phyloP scores from a whole-genome alignment of 306 rosid species.

The Acacia melanoxylon region DNA sequence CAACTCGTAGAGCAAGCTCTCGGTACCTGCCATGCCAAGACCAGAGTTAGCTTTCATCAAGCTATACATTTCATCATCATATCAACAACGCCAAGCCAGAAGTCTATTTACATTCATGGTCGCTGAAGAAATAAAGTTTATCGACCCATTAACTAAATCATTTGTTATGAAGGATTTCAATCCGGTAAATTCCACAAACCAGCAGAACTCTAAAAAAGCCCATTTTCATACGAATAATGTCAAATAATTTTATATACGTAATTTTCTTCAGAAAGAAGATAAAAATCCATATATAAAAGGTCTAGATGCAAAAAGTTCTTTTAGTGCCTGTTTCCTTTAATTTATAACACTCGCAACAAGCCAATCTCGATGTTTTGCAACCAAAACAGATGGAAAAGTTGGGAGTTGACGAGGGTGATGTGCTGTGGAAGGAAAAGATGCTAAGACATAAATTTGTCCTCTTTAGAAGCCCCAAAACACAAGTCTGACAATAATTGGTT shows the following conservation, averaged over 20 bases:
- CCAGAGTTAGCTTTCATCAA: constrained; percentile 1
- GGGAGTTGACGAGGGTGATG: background rate
- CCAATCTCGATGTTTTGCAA: background rate
- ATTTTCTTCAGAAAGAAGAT: background rate
- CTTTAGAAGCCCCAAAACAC: background rate
- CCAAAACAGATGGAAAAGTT: constrained; percentile 1
- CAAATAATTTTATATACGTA: background rate
- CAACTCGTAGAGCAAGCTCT: constrained; percentile 91
- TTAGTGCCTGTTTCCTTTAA: background rate
- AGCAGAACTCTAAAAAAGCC: background rate
- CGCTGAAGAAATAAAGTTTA: background rate
- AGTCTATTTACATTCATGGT: background rate
- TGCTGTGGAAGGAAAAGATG: background rate
- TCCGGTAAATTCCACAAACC: background rate
- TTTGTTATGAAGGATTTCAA: background rate
- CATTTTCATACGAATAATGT: background rate
- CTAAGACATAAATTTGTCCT: constrained; percentile 3
- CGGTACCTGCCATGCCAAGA: constrained; percentile 71
- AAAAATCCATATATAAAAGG: background rate
- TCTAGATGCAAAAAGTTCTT: background rate
- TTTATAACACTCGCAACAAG: background rate
- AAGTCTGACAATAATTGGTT: background rate
- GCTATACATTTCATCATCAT: constrained; percentile 3
- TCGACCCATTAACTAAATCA: background rate
- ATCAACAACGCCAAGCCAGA: background rate